Evolutionary conservation across 345 rosid species (phyloP).

Genomic region (Populus nigra): DNA sequence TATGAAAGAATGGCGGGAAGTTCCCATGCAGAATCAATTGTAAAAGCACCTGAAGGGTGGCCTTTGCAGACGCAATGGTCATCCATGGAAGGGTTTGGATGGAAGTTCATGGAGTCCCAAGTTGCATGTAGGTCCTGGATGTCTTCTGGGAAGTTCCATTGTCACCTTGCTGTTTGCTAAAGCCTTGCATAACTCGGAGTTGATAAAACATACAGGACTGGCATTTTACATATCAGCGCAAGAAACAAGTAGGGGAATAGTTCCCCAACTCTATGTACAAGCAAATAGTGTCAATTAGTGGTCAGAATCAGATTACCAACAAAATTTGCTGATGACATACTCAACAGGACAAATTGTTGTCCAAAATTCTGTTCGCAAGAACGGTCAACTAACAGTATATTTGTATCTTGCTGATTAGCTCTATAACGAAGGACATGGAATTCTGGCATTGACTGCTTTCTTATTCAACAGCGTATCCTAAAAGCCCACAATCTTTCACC

Average conservation of each 20-base stretch:
- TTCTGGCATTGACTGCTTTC: background rate
- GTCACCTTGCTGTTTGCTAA: background rate
- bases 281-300: background rate
- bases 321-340: background rate
- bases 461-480: slow-evolving; percentile 25
- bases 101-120: too few species aligned
- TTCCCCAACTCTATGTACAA: background rate
- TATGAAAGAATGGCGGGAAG: too few species aligned
- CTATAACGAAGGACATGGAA: background rate
- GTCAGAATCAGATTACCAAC: background rate
- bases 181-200: too few species aligned
- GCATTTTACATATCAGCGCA: background rate
- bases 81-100: too few species aligned
- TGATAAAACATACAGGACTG: too few species aligned
- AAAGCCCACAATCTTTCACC: slow-evolving; percentile 2
- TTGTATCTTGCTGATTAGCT: background rate
- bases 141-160: too few species aligned
- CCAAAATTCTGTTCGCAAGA: slow-evolving; percentile 1
- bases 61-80: too few species aligned
- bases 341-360: background rate
- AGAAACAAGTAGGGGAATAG: background rate
- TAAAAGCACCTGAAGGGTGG: too few species aligned
- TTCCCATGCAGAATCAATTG: too few species aligned
- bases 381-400: background rate
- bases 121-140: too few species aligned